Base-by-base conservation (phyloP, 2,329 filamentous ascomycete species). In the Purpureocillium takamizusanense region DNA sequence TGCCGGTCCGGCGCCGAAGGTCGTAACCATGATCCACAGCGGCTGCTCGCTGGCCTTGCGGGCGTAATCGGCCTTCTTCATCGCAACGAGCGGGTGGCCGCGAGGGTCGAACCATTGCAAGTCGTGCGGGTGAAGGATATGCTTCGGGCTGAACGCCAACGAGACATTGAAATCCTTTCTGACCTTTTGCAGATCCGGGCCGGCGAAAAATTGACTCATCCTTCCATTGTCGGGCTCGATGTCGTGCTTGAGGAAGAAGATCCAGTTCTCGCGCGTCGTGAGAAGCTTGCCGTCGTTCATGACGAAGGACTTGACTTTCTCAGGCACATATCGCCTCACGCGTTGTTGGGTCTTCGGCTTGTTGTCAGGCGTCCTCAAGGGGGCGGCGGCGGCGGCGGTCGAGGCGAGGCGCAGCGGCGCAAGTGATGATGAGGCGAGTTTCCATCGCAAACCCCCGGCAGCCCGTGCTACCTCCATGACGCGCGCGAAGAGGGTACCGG, bases 71-170 rank as follows among this genome's bases (percentile, higher is more conserved):
- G 39, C 35, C 35, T 53, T 51, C n/a, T 53, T 42, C 23, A 43
- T 33, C 2, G 51, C 44, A 4, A 45, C 41, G 16, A 61, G 41
- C 1, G 62, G 53, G 35, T 65, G 57, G 6, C 55, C 57, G 9
- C 49, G 48, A 1, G 55, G 51, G 6, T 52, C 51, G 15, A 66
- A 51, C 39, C 51, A 60, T 6, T 46, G 46, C 12, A 59, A 44
- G 38, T 64, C 51, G 40, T 53, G 52, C 4, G 55, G 53, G 23
- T 57, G 50, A 34, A 65, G 44, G 38, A 59, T 45, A 43, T 65
- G 54, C 8, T 41, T 37, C 9, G 51, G 40, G 15, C 47, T 52
- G 36, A 53, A 57, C 14, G 45, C 46, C 7, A 61, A 30, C 3
- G 38, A 44, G 36, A 53, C 46, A 23, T 43, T 38, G 36, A 54